These are phyloP conservation scores for Cucurbita moschata DNA, from an alignment of 306 rosid genomes.

Conservation along the genomic window DNA sequence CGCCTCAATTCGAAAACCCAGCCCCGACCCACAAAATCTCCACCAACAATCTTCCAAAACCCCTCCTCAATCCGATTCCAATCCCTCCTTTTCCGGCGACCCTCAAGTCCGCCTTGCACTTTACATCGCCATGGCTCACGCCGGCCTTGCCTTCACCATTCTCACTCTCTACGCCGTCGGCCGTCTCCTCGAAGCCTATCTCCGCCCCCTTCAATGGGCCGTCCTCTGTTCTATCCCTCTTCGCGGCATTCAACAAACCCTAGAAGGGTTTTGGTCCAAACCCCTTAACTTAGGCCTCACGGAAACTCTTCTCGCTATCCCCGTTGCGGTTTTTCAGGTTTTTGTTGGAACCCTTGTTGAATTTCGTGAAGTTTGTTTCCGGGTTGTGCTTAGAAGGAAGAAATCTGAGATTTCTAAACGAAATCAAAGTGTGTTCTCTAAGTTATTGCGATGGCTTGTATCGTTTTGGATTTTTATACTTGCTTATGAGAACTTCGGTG, in stretches of 20 bases:
- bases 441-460: conserved; percentile 54
- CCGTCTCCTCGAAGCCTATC: conserved; percentile 61
- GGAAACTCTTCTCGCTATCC: conserved; percentile 68
- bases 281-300: conserved; percentile 66
- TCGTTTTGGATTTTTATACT: conserved; percentile 63
- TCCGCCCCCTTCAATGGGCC: conserved; percentile 89
- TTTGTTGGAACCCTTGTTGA: conserved; percentile 73
- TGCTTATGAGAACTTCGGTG: conserved; percentile 62
- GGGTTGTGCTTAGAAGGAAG: conserved; percentile 37
- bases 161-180: conserved; percentile 47
- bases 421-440: conserved; percentile 48
- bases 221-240: conserved; percentile 82
- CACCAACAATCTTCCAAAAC: conserved; percentile 3
- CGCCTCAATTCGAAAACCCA: conserved; percentile 43
- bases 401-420: conserved; percentile 18
- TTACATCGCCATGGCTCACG: conserved; percentile 92
- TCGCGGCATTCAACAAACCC: conserved; percentile 59
- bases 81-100: conserved; percentile 39
- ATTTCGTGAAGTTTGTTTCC: conserved; percentile 33
- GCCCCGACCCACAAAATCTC: conserved; percentile 16
- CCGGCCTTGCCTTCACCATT: conserved; percentile 67
- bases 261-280: conserved; percentile 62
- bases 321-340: conserved; percentile 51
- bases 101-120: conserved; percentile 82
- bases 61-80: conserved; percentile 21